These are phyloP conservation scores for Plasmodium malariae DNA, from an alignment of 169 alveolate species.

Conservation along the genomic window DNA sequence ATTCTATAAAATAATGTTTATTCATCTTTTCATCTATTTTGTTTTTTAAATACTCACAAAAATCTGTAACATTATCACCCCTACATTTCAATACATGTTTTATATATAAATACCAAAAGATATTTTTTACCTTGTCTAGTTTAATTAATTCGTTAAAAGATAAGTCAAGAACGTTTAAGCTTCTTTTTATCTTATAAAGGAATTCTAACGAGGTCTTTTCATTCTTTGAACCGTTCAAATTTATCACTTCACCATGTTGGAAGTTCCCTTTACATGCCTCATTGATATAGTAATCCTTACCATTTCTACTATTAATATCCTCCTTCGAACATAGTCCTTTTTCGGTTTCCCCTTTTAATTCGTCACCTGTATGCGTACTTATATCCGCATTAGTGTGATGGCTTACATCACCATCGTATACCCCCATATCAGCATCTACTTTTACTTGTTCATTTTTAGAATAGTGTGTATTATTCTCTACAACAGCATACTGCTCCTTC, in stretches of 20 bases:
- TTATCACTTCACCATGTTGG: too few species aligned
- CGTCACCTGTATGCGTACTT: too few species aligned
- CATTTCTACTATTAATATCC: neutral
- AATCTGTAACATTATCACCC: conserved; percentile 22
- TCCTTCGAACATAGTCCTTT: too few species aligned
- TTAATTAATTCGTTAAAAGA: conserved; percentile 46
- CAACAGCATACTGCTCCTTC: neutral
- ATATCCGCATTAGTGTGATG: too few species aligned
- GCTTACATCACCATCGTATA: too few species aligned
- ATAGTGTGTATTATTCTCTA: neutral
- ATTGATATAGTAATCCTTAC: neutral
- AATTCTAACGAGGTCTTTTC: neutral
- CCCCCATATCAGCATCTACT: neutral
- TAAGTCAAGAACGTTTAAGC: conserved; percentile 13
- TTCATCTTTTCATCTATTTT: conserved; percentile 41
- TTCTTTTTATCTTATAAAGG: conserved; percentile 6
- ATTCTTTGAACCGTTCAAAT: neutral
- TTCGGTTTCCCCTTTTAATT: too few species aligned
- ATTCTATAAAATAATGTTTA: conserved; percentile 60
- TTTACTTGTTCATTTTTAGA: neutral
- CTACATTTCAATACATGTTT: conserved; percentile 25
- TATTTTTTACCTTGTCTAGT: conserved; percentile 27
- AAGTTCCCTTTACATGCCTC: too few species aligned
- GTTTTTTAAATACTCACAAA: conserved; percentile 48
- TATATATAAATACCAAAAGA: conserved; percentile 74